phyloP scores from a whole-genome alignment of 2,329 filamentous ascomycete species.

The Magnaporthiopsis incrustans region DNA sequence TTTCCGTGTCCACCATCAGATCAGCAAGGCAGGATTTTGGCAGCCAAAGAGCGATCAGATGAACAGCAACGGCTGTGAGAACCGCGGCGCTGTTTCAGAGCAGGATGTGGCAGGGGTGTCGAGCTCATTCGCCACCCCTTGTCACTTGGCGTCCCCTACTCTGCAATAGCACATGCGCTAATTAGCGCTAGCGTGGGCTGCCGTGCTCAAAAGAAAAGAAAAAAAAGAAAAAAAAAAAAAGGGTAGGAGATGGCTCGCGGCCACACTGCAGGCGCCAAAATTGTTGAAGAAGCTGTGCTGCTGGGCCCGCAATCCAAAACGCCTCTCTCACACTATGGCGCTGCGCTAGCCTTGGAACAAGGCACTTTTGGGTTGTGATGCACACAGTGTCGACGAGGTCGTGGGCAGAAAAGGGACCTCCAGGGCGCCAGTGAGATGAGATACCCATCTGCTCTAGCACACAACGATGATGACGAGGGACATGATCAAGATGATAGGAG shows the following conservation, averaged over 20 bases:
- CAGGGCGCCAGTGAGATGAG: too few species aligned
- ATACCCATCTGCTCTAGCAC: too few species aligned
- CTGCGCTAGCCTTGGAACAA: neutral
- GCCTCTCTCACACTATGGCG: neutral
- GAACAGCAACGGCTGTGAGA: neutral
- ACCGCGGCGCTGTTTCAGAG: neutral
- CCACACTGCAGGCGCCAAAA: neutral
- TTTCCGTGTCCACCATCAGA: neutral
- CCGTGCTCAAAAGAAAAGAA: neutral
- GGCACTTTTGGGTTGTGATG: neutral
- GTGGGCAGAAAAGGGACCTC: neutral
- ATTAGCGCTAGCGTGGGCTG: neutral
- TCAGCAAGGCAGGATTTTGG: neutral
- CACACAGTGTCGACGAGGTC: neutral
- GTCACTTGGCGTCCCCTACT: too few species aligned
- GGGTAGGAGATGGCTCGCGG: too few species aligned
- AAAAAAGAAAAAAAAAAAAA: neutral
- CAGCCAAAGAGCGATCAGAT: neutral
- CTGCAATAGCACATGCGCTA: neutral
- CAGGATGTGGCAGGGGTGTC: neutral
- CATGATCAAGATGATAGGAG: neutral
- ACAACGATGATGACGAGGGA: too few species aligned
- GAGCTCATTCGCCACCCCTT: neutral
- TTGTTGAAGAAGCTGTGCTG: too few species aligned
- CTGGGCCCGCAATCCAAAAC: neutral